Base-by-base conservation (phyloP, 2,329 filamentous ascomycete genomes). In the Nigrospora osmanthi region DNA sequence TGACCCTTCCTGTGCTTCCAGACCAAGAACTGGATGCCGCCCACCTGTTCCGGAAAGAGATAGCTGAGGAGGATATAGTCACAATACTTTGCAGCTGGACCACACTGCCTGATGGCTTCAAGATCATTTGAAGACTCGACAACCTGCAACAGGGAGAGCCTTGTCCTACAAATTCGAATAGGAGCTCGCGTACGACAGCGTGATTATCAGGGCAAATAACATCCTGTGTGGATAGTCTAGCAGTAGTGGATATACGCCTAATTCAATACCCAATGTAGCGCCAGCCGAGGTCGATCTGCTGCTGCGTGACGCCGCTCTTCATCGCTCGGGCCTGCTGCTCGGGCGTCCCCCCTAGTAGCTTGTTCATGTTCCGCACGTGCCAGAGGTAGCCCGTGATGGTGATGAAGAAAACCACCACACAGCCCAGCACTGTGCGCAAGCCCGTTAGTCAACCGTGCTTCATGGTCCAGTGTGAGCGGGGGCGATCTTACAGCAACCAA, bases 241-340 rank as follows among this genome's bases (percentile, higher is more conserved):
- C n/a, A n/a, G n/a, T n/a, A n/a, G 19, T 44, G 38, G 14, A 14
- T 31, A 31, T 31, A n/a, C n/a, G n/a, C n/a, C 4, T 7, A 28
- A 10, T 7, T 28, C 23, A 40, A 9, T 40, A 40, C 30, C 39
- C 30, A 34, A 40, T 40, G 14, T 58, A 57, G 13, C 55, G 47
- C 56, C 55, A 59, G 31, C 48, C 49, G 35, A 59, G 43, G n/a
- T 57, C 48, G 1, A 58, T 43, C 47, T 55, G 50, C 39, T 58
- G 46, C 36, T 56, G 40, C 0, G 55, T 57, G 10, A 57, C 55
- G 13, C 54, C 53, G 10, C 51, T 42, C 47, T 56, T 58, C 45
- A 54, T 52, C 15, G 44, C 56, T 41, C 42, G 45, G 30, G 34
- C 19, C 38, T 54, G 47, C 11, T 55, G 42, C 35, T 49, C 50